phyloP scores from a whole-genome alignment of 768 basidiomycete genomes.

The Tulasnella sp. region DNA sequence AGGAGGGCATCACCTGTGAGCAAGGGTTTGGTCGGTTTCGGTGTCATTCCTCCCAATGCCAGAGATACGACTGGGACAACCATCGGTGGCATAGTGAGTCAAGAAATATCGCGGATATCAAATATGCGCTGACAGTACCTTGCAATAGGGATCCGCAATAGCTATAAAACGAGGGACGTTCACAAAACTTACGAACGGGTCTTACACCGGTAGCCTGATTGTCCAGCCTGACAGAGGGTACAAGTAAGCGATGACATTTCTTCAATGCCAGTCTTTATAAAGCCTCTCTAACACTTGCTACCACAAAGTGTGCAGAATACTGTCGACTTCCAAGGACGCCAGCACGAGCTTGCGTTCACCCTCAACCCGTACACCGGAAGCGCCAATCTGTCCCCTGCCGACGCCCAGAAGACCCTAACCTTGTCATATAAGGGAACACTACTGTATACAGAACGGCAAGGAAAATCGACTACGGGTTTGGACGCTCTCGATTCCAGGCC shows the following conservation, averaged over 20 bases:
- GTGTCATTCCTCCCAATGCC: conserved; percentile 46
- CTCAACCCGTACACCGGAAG: conserved; percentile 43
- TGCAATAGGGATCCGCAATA: conserved; percentile 34
- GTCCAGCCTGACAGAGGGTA: conserved; percentile 43
- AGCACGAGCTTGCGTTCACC: conserved; percentile 47
- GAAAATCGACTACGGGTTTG: conserved; percentile 42
- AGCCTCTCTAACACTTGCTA: no score
- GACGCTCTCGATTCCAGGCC: conserved; percentile 38
- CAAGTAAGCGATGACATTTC: not conserved
- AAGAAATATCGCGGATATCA: not conserved
- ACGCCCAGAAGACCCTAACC: conserved; percentile 40
- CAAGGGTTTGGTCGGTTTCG: conserved; percentile 48
- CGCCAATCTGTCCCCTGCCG: conserved; percentile 35
- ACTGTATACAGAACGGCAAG: conserved; percentile 37
- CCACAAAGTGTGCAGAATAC: conserved; percentile 30
- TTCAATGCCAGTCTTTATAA: not conserved
- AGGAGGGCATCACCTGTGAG: not conserved
- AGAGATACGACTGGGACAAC: conserved; percentile 46
- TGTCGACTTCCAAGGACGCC: conserved; percentile 50
- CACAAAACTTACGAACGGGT: conserved; percentile 27
- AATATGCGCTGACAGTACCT: not conserved
- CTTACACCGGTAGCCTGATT: conserved; percentile 38
- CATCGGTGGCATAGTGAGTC: conserved; percentile 43
- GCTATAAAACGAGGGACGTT: conserved; percentile 42
- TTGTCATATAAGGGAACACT: conserved; percentile 40